Evolutionary conservation across 2,329 filamentous ascomycete genomes (phyloP).

Genomic region (Sarocladium strictum): DNA sequence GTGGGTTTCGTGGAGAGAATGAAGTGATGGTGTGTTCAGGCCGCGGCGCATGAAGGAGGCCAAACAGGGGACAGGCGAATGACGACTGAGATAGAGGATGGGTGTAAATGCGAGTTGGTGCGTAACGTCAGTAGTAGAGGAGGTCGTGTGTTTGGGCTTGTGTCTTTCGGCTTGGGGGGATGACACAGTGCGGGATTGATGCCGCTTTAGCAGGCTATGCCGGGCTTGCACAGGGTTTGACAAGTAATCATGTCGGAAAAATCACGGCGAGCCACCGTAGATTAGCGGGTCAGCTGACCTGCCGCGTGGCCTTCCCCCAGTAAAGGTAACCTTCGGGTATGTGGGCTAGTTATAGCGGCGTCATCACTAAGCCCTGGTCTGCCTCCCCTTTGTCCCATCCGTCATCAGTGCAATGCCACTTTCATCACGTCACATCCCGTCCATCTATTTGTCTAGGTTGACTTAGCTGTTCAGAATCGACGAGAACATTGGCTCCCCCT

Average conservation of each 20-base stretch:
- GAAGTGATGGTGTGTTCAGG: slow-evolving; percentile 9
- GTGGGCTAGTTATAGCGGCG: background rate
- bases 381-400: background rate
- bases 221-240: background rate
- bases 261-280: background rate
- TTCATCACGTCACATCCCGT: slow-evolving; percentile 4
- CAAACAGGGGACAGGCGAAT: background rate
- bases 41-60: slow-evolving; percentile 7
- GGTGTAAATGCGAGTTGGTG: slow-evolving; percentile 3
- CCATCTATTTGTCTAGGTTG: background rate
- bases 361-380: background rate
- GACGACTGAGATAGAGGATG: slow-evolving; percentile 1
- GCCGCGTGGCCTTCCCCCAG: slow-evolving; percentile 6
- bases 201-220: slow-evolving; percentile 7
- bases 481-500: background rate
- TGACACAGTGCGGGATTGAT: background rate
- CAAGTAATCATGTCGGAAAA: background rate
- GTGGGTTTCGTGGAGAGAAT: slow-evolving; percentile 4
- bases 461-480: no score
- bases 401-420: background rate
- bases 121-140: background rate
- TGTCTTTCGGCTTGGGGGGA: background rate
- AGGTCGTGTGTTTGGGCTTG: slow-evolving; percentile 5
- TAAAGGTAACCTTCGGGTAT: background rate
- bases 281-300: background rate